phyloP scores from a whole-genome alignment of 208 protist species.

The Acanthamoeba divionensis region DNA sequence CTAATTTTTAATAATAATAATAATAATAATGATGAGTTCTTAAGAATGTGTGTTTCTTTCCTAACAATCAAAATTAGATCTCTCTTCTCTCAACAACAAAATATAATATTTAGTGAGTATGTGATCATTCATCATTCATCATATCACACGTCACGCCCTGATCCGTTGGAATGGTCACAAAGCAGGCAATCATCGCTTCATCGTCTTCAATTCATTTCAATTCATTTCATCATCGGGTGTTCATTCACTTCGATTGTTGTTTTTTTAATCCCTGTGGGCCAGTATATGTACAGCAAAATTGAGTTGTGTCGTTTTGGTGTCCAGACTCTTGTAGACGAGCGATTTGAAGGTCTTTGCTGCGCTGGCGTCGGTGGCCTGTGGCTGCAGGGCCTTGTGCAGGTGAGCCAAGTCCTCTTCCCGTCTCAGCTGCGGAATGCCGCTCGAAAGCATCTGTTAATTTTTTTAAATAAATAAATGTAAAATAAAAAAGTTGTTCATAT shows the following conservation, averaged over 20 bases:
- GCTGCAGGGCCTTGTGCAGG: constrained; percentile 46
- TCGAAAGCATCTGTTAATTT: constrained; percentile 67
- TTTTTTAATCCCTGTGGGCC: constrained; percentile 56
- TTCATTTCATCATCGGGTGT: background rate
- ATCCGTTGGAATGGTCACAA: too few species aligned
- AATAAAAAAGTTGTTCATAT: background rate
- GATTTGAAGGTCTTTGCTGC: constrained; percentile 57
- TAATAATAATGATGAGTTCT: too few species aligned
- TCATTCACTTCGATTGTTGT: background rate
- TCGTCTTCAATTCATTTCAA: too few species aligned
- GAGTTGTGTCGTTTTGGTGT: constrained; percentile 74
- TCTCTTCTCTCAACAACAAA: too few species aligned
- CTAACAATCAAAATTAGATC: too few species aligned
- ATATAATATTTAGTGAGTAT: too few species aligned
- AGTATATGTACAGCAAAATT: constrained; percentile 81
- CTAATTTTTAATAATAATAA: too few species aligned
- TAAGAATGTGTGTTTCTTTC: too few species aligned
- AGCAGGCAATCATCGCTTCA: too few species aligned
- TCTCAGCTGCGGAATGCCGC: constrained; percentile 70
- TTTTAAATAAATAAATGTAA: background rate
- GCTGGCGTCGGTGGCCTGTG: constrained; percentile 62
- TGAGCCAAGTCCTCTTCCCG: constrained; percentile 62
- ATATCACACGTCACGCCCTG: too few species aligned
- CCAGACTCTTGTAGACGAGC: constrained; percentile 72
- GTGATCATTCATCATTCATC: too few species aligned